These are phyloP conservation scores for Trichoderma aggressivum DNA, from an alignment of 2,329 filamentous ascomycete species.

Conservation along the genomic window DNA sequence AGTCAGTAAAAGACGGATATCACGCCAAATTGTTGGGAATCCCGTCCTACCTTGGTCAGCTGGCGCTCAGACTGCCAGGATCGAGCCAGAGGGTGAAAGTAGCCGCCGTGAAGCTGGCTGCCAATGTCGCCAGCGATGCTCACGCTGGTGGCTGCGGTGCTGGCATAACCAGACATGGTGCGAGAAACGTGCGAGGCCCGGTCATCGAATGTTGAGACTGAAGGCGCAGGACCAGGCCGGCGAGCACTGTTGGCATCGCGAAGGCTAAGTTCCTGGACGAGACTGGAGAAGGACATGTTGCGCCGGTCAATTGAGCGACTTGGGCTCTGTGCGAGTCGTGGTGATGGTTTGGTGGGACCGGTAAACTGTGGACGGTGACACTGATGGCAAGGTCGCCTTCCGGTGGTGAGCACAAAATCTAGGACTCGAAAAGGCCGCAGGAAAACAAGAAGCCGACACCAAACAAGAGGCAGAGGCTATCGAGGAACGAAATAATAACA, in stretches of 20 bases:
- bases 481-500: not conserved
- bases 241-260: conserved; percentile 51
- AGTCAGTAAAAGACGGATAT: conserved; percentile 2
- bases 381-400: not conserved
- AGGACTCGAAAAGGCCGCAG: not conserved
- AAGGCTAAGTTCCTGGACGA: conserved; percentile 62
- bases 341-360: not conserved
- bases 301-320: not conserved
- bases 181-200: conserved; percentile 59
- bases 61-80: conserved; percentile 83
- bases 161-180: conserved; percentile 60
- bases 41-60: conserved; percentile 67
- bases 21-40: not conserved
- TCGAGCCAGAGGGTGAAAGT: conserved; percentile 74
- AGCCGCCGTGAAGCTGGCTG: conserved; percentile 79
- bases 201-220: conserved; percentile 58
- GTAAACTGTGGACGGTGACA: not conserved
- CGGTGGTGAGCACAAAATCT: not conserved
- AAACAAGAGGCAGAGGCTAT: not conserved
- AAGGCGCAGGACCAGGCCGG: conserved; percentile 43
- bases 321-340: not conserved
- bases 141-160: conserved; percentile 64
- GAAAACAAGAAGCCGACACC: not conserved
- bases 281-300: conserved; percentile 64
- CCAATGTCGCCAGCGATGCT: conserved; percentile 73